Conservation (phyloP, 1,284 basidiomycete genomes). For the Cutaneotrichosporon sp. region DNA sequence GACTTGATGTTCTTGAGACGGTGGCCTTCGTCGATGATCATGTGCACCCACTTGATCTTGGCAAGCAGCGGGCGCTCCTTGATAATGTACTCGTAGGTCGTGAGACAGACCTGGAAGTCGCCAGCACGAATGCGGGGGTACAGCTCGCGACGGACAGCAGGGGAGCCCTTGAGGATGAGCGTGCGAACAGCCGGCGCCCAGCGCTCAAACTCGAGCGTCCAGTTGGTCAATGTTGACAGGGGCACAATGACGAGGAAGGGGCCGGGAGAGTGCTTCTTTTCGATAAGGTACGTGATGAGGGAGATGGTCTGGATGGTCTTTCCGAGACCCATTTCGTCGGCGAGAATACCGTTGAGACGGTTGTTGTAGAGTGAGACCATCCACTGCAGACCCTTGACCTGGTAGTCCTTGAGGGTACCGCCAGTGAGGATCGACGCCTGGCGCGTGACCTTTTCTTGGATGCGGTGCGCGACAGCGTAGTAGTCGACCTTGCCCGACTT, state of each 20-base stretch:
- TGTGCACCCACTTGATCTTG: constrained; percentile 95
- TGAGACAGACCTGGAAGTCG: constrained; percentile 91
- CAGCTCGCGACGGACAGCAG: constrained; percentile 50
- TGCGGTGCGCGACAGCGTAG: constrained; percentile 91
- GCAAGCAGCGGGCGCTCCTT: constrained; percentile 87
- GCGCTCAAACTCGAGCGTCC: constrained; percentile 93
- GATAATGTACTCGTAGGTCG: constrained; percentile 99
- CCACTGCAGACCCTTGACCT: constrained; percentile 95
- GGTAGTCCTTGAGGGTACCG: constrained; percentile 84
- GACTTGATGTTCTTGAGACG: constrained; percentile 99
- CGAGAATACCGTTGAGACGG: constrained; percentile 85
- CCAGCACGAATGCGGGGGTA: constrained; percentile 42
- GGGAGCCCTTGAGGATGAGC: constrained; percentile 92
- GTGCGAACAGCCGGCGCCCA: constrained; percentile 88
- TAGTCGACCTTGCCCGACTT: constrained; percentile 84
- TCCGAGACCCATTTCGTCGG: constrained; percentile 95
- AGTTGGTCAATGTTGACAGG: constrained; percentile 96
- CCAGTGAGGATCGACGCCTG: constrained; percentile 81
- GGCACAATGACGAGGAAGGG: constrained; percentile 98
- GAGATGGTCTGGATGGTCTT: constrained; percentile 97
- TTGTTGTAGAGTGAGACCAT: constrained; percentile 91
- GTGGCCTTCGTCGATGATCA: constrained; percentile 99
- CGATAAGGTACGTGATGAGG: constrained; percentile 92
- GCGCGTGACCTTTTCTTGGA: constrained; percentile 78
- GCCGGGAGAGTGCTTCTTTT: constrained; percentile 82